Percentiles rank a stretch among this genome's conserved stretches.
Evolutionary conservation across 306 rosid genomes (phyloP).

Genomic region (Castanospermum australe): DNA sequence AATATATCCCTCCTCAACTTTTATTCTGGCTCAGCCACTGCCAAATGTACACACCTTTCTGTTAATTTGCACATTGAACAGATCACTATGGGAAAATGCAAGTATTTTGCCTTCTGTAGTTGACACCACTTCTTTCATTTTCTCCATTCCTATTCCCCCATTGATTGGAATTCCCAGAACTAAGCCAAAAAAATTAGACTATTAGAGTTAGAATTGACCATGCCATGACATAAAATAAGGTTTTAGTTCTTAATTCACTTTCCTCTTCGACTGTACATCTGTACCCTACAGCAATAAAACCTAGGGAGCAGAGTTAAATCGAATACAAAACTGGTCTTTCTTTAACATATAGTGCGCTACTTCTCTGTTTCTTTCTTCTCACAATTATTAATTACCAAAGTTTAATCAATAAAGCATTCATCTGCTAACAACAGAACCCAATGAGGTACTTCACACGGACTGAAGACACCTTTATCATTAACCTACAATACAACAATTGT

Average conservation of each 20-base stretch:
- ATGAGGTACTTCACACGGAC: neutral
- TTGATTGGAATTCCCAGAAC: neutral
- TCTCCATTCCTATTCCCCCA: neutral
- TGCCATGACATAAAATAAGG: neutral
- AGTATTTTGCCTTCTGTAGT: neutral
- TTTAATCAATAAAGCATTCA: neutral
- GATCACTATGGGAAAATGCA: neutral
- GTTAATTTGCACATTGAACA: neutral
- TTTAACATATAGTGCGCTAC: neutral
- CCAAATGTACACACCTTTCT: neutral
- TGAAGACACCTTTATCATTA: neutral
- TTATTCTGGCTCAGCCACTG: no score
- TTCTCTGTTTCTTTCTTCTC: neutral
- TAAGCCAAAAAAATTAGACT: neutral
- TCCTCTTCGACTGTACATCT: neutral
- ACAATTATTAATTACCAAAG: neutral
- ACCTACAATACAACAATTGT: neutral
- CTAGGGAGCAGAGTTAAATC: neutral
- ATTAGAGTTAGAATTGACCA: neutral
- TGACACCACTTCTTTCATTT: neutral
- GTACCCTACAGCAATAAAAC: neutral
- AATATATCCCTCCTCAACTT: no score
- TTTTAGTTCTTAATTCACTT: neutral
- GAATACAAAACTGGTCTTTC: neutral
- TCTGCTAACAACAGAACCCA: neutral